These are phyloP conservation scores for Cryptococcus deneoformans DNA, from an alignment of 1,284 basidiomycete genomes.

Conservation along the genomic window DNA sequence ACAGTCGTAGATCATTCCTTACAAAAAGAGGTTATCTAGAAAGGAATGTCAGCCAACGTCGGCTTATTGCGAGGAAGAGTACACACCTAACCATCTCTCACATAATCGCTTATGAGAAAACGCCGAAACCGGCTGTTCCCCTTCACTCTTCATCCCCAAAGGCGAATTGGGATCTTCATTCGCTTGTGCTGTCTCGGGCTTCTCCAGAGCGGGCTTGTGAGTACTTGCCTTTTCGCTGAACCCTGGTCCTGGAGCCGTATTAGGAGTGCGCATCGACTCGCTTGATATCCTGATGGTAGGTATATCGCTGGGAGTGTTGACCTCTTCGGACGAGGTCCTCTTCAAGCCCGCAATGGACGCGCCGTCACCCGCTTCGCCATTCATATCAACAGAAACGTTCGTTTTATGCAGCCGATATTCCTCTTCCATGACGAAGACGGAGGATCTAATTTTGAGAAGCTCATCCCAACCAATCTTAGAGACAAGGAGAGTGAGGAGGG, in stretches of 20 bases:
- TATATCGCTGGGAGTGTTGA: conserved; percentile 52
- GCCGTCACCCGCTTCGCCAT: conserved; percentile 68
- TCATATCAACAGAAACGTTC: conserved; percentile 54
- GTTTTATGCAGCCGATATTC: conserved; percentile 74
- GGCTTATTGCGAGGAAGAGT: background rate
- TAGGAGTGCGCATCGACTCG: conserved; percentile 59
- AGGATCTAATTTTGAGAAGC: conserved; percentile 85
- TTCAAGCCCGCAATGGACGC: conserved; percentile 58
- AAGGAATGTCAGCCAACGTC: conserved; percentile 1
- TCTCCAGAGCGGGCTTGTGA: conserved; percentile 39
- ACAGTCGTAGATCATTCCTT: conserved; percentile 2
- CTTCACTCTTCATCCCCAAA: conserved; percentile 48
- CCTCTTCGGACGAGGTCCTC: conserved; percentile 11
- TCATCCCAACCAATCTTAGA: conserved; percentile 98
- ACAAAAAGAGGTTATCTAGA: conserved; percentile 86
- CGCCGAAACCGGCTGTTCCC: conserved; percentile 62
- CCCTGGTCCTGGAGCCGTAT: conserved; percentile 8
- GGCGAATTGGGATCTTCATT: conserved; percentile 28
- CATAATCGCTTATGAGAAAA: conserved; percentile 97
- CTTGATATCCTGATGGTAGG: conserved; percentile 88
- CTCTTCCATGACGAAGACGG: conserved; percentile 99
- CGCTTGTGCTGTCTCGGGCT: conserved; percentile 47
- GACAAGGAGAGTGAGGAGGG: conserved; percentile 83
- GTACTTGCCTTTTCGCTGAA: background rate
- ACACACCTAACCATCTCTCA: conserved; percentile 81